Percentiles rank a stretch among this genome's conserved stretches.
These are phyloP conservation scores for Kazachstania taianensis DNA, from an alignment of 805 yeast species.

Conservation along the genomic window DNA sequence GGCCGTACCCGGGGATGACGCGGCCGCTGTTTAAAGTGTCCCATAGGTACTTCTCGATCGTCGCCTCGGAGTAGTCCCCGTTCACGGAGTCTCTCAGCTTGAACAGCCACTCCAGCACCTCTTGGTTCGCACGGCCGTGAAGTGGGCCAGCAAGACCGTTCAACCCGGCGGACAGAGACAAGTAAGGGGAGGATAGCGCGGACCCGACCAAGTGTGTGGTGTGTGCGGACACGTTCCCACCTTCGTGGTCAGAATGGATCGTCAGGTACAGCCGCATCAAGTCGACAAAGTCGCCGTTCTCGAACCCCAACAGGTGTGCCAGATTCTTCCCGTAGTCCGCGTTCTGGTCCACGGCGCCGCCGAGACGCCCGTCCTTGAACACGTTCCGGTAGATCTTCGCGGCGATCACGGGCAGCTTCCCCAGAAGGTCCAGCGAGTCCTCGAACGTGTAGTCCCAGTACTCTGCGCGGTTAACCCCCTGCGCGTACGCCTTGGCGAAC, in stretches of 20 bases:
- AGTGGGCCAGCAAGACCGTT: slow-evolving; percentile 83
- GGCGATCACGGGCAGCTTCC: slow-evolving; percentile 74
- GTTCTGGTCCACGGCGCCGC: slow-evolving; percentile 38
- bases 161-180: slow-evolving; percentile 72
- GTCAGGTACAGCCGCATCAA: slow-evolving; percentile 73
- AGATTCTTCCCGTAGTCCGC: slow-evolving; percentile 60
- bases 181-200: slow-evolving; percentile 68
- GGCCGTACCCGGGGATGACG: slow-evolving; percentile 85
- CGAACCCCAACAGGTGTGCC: slow-evolving; percentile 47
- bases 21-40: slow-evolving; percentile 70
- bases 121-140: slow-evolving; percentile 84
- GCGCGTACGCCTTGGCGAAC: slow-evolving; percentile 76
- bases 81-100: slow-evolving; percentile 47
- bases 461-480: slow-evolving; percentile 71
- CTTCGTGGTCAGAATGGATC: slow-evolving; percentile 83
- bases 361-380: slow-evolving; percentile 70
- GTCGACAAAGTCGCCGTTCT: slow-evolving; percentile 63
- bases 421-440: slow-evolving; percentile 69
- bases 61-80: slow-evolving; percentile 59
- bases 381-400: slow-evolving; percentile 77
- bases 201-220: slow-evolving; percentile 81
- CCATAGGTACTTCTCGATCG: slow-evolving; percentile 71
- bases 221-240: slow-evolving; percentile 84
- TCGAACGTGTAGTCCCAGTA: slow-evolving; percentile 80
- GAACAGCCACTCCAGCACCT: slow-evolving; percentile 72